Evolutionary conservation across 139 green algal species (phyloP), one percentile per base, ranked within the genome.

Genomic region (Chlorella sp.): DNA sequence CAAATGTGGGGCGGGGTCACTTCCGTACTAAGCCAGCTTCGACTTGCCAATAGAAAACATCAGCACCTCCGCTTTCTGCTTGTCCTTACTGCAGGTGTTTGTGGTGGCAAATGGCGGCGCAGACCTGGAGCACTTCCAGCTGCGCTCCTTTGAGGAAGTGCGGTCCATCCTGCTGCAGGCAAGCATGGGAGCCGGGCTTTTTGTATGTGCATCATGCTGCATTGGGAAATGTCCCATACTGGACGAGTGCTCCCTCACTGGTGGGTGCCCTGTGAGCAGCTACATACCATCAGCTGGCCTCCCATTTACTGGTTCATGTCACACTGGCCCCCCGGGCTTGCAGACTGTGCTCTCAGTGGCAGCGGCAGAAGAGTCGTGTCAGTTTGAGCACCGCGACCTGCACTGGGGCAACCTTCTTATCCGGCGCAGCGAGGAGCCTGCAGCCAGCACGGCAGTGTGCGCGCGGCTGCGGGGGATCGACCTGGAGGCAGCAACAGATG

Each of bases 381-480:
- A 95, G n/a, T 99, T 99, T 94, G 98, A 99, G 94, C 98, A 99
- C 95, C 92, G 98, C 0, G 98, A 99, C 91, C 93, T 99, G 89
- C 98, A 99, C 94, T 99, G 97, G 96, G 96, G 96, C 85, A 98
- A 97, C 93, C 81, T 97, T 39, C 89, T 98, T 16, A 89, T 96
- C 16, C 64, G 39, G 40, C 86, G 89, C 9, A 68, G n/a, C 28
- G 84, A 81, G 66, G 39, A 28, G 32, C 39, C 84, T 0, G 68
- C 32, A 0, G 39, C 66, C 26, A 66, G 64, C 4, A 30, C 84
- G 22, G 42, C 84, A 3, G 84, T 88, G 84, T 26, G 18, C 1
- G 84, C 84, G 28, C 85, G 82, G 24, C 82, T 96, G 60, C 85
- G 89, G 24, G 81, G 84, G 12, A 85, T 89, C n/a, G 78, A 83